Percentiles rank a stretch among this genome's conserved stretches.
These are phyloP conservation scores for Fonsecaea multimorphosa DNA, from an alignment of 2,329 filamentous ascomycete genomes.

Conservation along the genomic window DNA sequence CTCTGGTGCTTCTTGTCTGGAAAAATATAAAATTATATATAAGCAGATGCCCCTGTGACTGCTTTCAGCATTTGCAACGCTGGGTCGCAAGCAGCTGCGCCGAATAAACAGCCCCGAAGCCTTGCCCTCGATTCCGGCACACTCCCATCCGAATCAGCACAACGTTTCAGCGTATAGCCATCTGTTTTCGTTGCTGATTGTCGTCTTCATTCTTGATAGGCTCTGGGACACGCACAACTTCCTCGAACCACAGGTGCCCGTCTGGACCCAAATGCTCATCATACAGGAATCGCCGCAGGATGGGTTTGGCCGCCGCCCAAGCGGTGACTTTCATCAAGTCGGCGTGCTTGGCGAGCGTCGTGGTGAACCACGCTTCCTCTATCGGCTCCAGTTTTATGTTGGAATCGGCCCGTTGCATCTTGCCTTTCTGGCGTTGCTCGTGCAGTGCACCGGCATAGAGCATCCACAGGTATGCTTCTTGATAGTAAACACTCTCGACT, in stretches of 20 bases:
- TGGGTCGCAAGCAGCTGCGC: not conserved
- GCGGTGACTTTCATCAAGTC: not conserved
- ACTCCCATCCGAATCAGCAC: not conserved
- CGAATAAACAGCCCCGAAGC: not conserved
- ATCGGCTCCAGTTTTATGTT: not conserved
- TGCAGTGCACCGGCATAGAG: conserved; percentile 19
- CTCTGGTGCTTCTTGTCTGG: too few relatives aligned
- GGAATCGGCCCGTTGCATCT: not conserved
- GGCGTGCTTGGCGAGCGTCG: conserved; percentile 10
- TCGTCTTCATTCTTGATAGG: not conserved
- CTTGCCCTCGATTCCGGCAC: not conserved
- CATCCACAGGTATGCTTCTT: conserved; percentile 23
- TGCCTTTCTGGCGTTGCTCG: conserved; percentile 14
- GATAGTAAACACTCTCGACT: conserved; percentile 11
- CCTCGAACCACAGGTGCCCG: conserved; percentile 17
- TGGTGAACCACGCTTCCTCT: conserved; percentile 13
- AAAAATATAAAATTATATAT: not conserved
- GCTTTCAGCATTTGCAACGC: not conserved
- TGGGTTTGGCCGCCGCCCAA: conserved; percentile 3
- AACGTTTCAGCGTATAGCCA: not conserved
- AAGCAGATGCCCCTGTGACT: not conserved
- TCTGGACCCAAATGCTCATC: conserved; percentile 15
- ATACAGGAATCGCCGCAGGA: conserved; percentile 8
- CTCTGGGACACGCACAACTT: not conserved
- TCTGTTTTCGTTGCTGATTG: not conserved